phyloP scores from a whole-genome alignment of 768 basidiomycete genomes.

The Suillus variegatus region DNA sequence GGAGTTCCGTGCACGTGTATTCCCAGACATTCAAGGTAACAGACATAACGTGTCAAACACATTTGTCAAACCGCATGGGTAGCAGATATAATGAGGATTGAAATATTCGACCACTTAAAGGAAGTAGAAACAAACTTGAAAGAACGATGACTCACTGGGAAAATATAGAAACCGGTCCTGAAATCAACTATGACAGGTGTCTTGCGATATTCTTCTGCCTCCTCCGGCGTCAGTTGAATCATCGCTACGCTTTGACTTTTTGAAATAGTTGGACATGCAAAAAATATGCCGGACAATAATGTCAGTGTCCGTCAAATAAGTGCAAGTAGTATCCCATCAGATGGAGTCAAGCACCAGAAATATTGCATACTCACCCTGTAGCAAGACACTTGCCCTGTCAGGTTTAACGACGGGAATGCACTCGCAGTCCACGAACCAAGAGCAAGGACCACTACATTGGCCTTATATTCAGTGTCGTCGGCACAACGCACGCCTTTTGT shows the following conservation, averaged over 20 bases:
- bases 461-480: conserved; percentile 56
- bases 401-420: conserved; percentile 59
- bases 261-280: not conserved
- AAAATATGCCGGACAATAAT: not conserved
- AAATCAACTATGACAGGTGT: conserved; percentile 78
- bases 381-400: conserved; percentile 60
- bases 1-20: not conserved
- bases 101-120: not conserved
- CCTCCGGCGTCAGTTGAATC: conserved; percentile 72
- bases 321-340: not conserved
- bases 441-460: conserved; percentile 68
- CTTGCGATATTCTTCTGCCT: conserved; percentile 59
- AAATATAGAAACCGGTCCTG: conserved; percentile 73
- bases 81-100: not conserved
- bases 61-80: not conserved
- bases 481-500: conserved; percentile 63
- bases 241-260: conserved; percentile 77
- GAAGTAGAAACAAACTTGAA: not conserved
- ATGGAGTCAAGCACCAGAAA: not conserved
- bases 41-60: not conserved
- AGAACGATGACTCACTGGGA: conserved; percentile 59
- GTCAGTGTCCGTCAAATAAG: not conserved
- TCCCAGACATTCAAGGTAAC: not conserved
- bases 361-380: conserved; percentile 66
- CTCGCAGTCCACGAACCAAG: conserved; percentile 87